phyloP scores from a whole-genome alignment of 2,329 filamentous ascomycete genomes.

The Ophiostoma sp. region DNA sequence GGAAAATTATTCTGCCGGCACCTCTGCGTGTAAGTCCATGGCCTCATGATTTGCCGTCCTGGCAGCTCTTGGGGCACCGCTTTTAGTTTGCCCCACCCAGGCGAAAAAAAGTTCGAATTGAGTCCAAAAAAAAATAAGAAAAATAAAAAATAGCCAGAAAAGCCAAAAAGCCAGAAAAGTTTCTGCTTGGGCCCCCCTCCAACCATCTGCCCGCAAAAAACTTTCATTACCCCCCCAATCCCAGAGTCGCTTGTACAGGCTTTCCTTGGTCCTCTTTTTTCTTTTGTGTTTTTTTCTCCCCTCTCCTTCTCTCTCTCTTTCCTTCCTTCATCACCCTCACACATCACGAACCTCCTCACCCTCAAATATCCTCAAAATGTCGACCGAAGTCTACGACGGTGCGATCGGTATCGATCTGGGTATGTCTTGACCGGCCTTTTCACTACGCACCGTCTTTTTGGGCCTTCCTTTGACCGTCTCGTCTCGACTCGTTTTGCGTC shows the following conservation, averaged over 20 bases:
- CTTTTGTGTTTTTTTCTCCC: conserved; percentile 2
- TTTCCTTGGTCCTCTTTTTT: not conserved
- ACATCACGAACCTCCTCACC: conserved; percentile 12
- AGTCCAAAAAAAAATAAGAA: conserved; percentile 16
- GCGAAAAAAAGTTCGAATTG: conserved; percentile 20
- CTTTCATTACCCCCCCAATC: conserved; percentile 14
- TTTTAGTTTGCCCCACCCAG: conserved; percentile 24
- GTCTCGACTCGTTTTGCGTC: not conserved
- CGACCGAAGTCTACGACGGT: conserved; percentile 98
- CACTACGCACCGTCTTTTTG: not conserved
- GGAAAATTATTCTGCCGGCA: conserved; percentile 24
- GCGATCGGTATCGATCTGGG: conserved; percentile 99
- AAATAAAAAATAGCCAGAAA: conserved; percentile 12
- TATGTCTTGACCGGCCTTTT: conserved; percentile 44
- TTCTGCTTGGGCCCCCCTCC: conserved; percentile 18
- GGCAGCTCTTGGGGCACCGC: conserved; percentile 6
- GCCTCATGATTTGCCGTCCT: not conserved
- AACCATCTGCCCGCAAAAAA: conserved; percentile 19
- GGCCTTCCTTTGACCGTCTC: no score
- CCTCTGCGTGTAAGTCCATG: conserved; percentile 2
- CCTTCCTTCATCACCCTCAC: conserved; percentile 12
- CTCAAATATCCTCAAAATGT: conserved; percentile 50
- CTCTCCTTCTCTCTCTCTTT: conserved; percentile 14
- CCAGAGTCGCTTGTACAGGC: not conserved
- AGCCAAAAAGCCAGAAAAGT: conserved; percentile 19